Percentiles rank a stretch among this genome's conserved stretches.
Conservation (phyloP, 306 rosid genomes). For the Begonia fuchsioides region DNA sequence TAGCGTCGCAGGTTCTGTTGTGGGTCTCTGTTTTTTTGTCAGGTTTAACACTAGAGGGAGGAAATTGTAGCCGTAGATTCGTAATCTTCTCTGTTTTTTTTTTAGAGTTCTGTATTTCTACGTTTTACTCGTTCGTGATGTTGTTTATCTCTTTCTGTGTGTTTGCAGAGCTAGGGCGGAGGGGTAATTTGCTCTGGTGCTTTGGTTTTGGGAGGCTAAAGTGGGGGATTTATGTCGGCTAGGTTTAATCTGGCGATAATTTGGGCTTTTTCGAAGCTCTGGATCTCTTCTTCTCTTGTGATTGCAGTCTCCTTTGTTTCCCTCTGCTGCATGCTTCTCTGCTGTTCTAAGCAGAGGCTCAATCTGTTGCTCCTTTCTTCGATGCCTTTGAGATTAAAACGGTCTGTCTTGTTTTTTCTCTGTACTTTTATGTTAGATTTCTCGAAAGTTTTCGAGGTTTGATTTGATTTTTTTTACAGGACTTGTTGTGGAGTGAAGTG, state of each 20-base stretch:
- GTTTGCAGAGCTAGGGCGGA: not conserved
- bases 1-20: slow-evolving; percentile 18
- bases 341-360: slow-evolving; percentile 23
- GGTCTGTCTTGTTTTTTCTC: slow-evolving; percentile 25
- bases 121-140: not conserved
- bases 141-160: not conserved
- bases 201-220: not conserved
- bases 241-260: slow-evolving; percentile 35
- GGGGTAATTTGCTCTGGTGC: slow-evolving; percentile 2
- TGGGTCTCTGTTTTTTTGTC: not conserved
- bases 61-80: slow-evolving; percentile 10
- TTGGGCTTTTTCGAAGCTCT: slow-evolving; percentile 62
- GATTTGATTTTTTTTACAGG: slow-evolving; percentile 29
- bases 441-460: not conserved
- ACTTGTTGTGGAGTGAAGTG: slow-evolving; percentile 54
- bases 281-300: slow-evolving; percentile 14
- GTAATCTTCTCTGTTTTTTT: slow-evolving; percentile 29
- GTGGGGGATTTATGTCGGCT: slow-evolving; percentile 69
- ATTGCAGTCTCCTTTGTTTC: not conserved
- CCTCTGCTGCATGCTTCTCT: slow-evolving; percentile 19
- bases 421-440: not conserved
- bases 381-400: slow-evolving; percentile 79
- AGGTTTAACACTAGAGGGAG: slow-evolving; percentile 2
- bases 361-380: slow-evolving; percentile 28
- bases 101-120: not conserved